A percentile compares a stretch with the other conserved stretches of the same genome.
Conservation (phyloP, 2,329 filamentous ascomycete species). For the Pseudogymnoascus sp. region DNA sequence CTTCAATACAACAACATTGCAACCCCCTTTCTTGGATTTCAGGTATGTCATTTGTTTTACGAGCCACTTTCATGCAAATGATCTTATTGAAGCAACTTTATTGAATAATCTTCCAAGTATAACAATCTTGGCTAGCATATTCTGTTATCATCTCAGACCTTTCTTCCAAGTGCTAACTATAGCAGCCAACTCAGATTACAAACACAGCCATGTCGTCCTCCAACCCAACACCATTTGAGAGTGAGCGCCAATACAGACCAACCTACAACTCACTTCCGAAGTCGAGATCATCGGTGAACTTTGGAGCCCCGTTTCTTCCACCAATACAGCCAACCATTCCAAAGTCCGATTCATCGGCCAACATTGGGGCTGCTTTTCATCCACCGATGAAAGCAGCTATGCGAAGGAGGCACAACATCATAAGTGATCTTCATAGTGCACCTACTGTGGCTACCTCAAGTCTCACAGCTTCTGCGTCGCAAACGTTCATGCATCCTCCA, state of each 20-base stretch:
- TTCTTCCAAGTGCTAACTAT: background rate
- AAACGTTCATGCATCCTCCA: slow-evolving; percentile 2
- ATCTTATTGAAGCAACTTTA: too few relatives aligned
- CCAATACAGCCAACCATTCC: background rate
- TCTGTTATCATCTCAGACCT: background rate
- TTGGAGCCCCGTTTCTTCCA: slow-evolving; percentile 9
- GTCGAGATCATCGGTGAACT: background rate
- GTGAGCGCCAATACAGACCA: slow-evolving; percentile 10
- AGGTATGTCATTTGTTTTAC: too few relatives aligned
- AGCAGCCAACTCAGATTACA: background rate
- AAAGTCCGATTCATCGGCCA: background rate
- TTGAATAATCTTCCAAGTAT: too few relatives aligned
- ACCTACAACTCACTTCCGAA: slow-evolving; percentile 7
- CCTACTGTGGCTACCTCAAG: slow-evolving; percentile 19
- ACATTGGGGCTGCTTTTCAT: background rate
- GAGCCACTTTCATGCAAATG: too few relatives aligned
- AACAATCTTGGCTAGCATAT: background rate
- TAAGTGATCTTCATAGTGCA: slow-evolving; percentile 13
- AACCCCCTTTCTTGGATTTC: background rate
- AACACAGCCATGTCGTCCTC: background rate
- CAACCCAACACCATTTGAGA: background rate
- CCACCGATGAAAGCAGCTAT: background rate
- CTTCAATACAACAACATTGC: background rate
- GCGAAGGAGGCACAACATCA: slow-evolving; percentile 17
- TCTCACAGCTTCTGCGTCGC: slow-evolving; percentile 19